Evolutionary conservation across 495 filamentous ascomycete genomes (phyloP), one percentile per base, ranked within the genome.

Genomic region (Paragyromitra xinjiangensis): DNA sequence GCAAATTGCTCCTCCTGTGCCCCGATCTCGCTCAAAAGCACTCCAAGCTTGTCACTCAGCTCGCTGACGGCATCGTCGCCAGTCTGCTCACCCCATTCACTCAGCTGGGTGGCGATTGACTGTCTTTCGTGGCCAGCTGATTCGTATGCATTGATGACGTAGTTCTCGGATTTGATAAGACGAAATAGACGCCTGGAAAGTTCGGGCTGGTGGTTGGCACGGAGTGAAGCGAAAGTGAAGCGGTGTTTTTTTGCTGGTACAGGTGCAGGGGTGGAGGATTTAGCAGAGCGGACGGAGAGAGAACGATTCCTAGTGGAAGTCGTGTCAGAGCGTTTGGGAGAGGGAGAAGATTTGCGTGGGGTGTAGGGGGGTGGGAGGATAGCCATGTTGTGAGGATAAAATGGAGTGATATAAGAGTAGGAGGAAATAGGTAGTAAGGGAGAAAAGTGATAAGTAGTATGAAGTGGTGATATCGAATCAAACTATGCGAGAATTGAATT

Each of bases 71-170:
- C 90, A 59, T 95, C 94, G 82, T 99, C 95, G 3, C 87, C 86
- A 2, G 94, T 95, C 53, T 91, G 88, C 83, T 97, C 94, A 65
- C 95, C 96, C 96, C 96, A 98, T 69, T 97, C 95, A 5, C 92
- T 94, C n/a, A 99, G 89, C 85, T 98, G 94, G 1, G 89, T 88
- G 8, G 94, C 95, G 80, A 97, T 92, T 16, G 90, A 89, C 48
- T 92, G 84, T 69, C 93, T 92, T 84, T 95, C 93, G 61, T 90
- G 90, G 24, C 89, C 92, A 9, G 95, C 95, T 0, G 89, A 82
- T 84, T 97, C 92, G 84, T 98, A 91, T 63, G 92, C 92, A 42
- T 89, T 86, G 79, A 98, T 94, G 12, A 92, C 90, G 78, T 90
- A 86, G 86, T 96, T 97, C 83, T 94, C 91, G 66, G 90, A 91